Base-by-base conservation (phyloP, 1,139 yeast species). In the Taphrina pruni region DNA sequence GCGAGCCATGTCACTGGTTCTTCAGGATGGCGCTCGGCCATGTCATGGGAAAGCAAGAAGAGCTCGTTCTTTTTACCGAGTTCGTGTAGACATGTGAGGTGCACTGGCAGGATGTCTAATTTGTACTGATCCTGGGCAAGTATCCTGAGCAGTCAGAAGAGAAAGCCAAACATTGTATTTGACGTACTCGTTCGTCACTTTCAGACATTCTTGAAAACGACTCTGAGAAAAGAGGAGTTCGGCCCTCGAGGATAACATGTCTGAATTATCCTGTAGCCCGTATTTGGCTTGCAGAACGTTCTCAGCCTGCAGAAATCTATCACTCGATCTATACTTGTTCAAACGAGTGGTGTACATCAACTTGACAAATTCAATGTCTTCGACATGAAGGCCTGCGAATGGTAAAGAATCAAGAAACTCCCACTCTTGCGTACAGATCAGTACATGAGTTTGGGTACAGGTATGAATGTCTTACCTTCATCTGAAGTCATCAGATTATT, bases 1-100 rank as follows among this genome's bases (percentile, higher is more conserved):
- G 97, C 91, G 70, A 91, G 83, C 97, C 97, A 94, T 0, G 98
- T 88, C 70, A 90, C 86, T 2, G 96, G 88, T 74, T 86, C 87
- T 56, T 87, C 87, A 0, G 99, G 97, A 73, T 90, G 90, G 70
- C 85, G 84, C 73, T 91, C 97, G 0, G 97, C 96, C 71, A 94
- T 81, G 74, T 89, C 91, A 76, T 94, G 98, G 0, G 97, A 89
- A 61, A 89, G 80, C 46, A 89, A 79, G 75, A 91, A 94, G 41
- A 95, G 81, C 77, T 89, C 89, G 78, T 92, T 92, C 73, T 87
- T 87, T 0, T 90, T 91, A 0, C 93, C 93, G 11, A 90, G 80
- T 77, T 94, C 99, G 78, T 90, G 89, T 45, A 95, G 80, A 75
- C 97, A 90, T 72, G 97, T 87, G 60, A 94, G 80, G 76, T 92